phyloP scores from a whole-genome alignment of 192 early-diverging fungal genomes.

The Gryganskiella cystojenkinii region DNA sequence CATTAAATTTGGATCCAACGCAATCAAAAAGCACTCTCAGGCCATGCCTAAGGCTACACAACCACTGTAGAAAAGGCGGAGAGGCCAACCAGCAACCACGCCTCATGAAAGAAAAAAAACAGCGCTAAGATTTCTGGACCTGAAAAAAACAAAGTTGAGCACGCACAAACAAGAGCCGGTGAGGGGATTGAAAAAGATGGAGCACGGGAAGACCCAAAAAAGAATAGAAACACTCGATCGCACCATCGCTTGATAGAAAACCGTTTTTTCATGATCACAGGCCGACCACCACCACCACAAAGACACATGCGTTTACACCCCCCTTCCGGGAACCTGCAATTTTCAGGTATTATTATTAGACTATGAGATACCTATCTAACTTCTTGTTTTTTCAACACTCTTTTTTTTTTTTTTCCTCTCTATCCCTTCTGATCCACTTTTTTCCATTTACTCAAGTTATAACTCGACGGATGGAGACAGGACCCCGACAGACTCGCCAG shows the following conservation, averaged over 20 bases:
- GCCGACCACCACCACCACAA: no score
- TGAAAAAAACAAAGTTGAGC: slow-evolving; percentile 11
- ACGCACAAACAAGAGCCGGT: slow-evolving; percentile 21
- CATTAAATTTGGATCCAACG: not conserved
- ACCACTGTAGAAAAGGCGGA: not conserved
- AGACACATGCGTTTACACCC: no score
- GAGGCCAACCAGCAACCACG: not conserved
- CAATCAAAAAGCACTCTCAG: not conserved
- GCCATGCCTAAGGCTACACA: not conserved
- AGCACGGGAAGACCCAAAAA: not conserved
- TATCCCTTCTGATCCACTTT: not conserved
- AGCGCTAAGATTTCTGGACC: not conserved
- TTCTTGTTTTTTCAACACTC: not conserved
- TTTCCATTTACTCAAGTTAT: not conserved
- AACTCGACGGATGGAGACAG: slow-evolving; percentile 9
- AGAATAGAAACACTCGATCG: not conserved
- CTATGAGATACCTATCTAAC: no score
- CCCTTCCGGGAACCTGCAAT: no score
- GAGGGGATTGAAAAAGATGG: no score
- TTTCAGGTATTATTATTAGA: no score
- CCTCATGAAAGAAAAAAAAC: not conserved
- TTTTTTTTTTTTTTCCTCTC: not conserved
- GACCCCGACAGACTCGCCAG: slow-evolving; percentile 8
- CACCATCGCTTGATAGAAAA: no score
- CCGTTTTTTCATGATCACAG: no score